Conservation (phyloP, 805 yeast genomes). For the Yueomyces sp. region DNA sequence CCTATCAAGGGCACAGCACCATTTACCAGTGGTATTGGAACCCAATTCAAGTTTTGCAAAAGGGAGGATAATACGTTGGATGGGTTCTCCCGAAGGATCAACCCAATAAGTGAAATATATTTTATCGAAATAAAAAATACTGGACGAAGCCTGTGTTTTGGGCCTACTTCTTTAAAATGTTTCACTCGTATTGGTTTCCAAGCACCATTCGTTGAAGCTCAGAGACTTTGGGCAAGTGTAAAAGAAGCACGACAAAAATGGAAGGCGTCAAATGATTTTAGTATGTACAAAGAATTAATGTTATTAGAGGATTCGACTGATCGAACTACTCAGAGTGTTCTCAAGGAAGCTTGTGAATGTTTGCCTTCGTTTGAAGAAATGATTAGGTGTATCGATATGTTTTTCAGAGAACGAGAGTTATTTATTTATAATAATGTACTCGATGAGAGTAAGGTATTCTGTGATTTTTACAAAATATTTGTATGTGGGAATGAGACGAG, state of each 20-base stretch:
- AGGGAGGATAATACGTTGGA: background rate
- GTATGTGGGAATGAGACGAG: background rate
- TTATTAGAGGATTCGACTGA: background rate
- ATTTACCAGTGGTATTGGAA: conserved; percentile 1
- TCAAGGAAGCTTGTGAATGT: conserved; percentile 1
- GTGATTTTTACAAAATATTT: conserved; percentile 7
- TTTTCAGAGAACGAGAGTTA: conserved; percentile 6
- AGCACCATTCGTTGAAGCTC: conserved; percentile 9
- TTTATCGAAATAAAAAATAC: background rate
- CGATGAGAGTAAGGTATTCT: conserved; percentile 8
- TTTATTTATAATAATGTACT: conserved; percentile 9
- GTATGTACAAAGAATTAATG: background rate
- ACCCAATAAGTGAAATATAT: background rate
- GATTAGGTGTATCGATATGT: conserved; percentile 4
- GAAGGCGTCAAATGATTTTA: conserved; percentile 4
- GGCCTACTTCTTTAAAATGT: conserved; percentile 14
- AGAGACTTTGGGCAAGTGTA: conserved; percentile 11
- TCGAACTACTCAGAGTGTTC: background rate
- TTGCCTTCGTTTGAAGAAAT: conserved; percentile 8
- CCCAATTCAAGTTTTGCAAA: background rate
- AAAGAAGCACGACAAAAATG: conserved; percentile 11
- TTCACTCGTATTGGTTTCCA: conserved; percentile 5
- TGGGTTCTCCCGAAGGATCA: background rate
- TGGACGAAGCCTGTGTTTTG: conserved; percentile 10
- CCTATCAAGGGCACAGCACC: conserved; percentile 11